A percentile compares a stretch with the other conserved stretches of the same genome.
These are phyloP conservation scores for Trichoderma afroharzianum DNA, from an alignment of 2,329 filamentous ascomycete species.

Conservation along the genomic window DNA sequence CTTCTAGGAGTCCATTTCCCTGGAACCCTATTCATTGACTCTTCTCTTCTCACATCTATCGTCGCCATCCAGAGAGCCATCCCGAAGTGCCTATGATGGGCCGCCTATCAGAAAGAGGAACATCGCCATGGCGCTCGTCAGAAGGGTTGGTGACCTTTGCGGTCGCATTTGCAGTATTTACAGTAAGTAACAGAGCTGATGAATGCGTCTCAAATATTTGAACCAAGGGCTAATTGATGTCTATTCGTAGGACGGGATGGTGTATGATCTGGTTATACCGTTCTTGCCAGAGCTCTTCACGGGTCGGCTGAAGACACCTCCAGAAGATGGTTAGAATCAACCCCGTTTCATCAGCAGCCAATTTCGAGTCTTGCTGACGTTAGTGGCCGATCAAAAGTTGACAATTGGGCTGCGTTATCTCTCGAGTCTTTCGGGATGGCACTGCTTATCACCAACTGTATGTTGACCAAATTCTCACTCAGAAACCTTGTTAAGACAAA, in stretches of 20 bases:
- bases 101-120: not conserved
- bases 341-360: not conserved
- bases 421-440: constrained; percentile 16
- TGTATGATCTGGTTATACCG: constrained; percentile 16
- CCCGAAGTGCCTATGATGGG: not conserved
- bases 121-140: constrained; percentile 5
- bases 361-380: not conserved
- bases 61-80: not conserved
- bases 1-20: no score
- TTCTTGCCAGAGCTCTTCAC: constrained; percentile 18
- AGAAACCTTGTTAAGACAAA: not conserved
- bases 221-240: not conserved
- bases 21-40: not conserved
- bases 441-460: constrained; percentile 12
- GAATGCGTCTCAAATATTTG: not conserved
- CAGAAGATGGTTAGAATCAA: constrained; percentile 10
- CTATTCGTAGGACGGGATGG: not conserved
- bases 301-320: constrained; percentile 1
- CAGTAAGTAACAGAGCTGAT: not conserved
- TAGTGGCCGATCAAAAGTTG: not conserved
- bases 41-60: not conserved
- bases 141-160: constrained; percentile 11
- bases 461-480: not conserved
- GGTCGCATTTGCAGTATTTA: constrained; percentile 14
- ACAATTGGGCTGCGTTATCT: constrained; percentile 11